These are phyloP conservation scores for Yamadazyma atlantica DNA, from an alignment of 1,139 yeast genomes.

Conservation along the genomic window DNA sequence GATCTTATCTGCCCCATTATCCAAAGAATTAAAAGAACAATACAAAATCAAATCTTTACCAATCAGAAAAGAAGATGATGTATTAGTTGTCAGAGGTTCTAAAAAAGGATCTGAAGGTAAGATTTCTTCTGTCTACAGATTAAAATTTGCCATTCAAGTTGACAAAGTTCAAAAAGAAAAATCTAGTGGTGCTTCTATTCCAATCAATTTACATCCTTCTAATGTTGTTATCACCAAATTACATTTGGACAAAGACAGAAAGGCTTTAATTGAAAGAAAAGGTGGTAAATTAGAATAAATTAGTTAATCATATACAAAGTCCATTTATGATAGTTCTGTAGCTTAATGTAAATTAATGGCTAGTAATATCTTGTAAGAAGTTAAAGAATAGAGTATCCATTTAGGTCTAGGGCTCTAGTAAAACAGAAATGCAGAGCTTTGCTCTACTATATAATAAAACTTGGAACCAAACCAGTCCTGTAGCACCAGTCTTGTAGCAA, in stretches of 20 bases:
- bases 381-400: neutral
- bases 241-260: conserved; percentile 98
- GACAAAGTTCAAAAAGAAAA: conserved; percentile 98
- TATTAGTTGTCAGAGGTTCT: conserved; percentile 95
- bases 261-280: conserved; percentile 78
- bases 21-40: conserved; percentile 98
- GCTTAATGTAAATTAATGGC: conserved; percentile 11
- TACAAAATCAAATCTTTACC: conserved; percentile 96
- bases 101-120: conserved; percentile 99
- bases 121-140: conserved; percentile 98
- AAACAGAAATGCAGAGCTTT: too few relatives aligned
- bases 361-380: neutral
- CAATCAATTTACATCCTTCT: conserved; percentile 97
- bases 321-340: conserved; percentile 6
- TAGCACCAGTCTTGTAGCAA: too few relatives aligned
- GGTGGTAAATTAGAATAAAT: conserved; percentile 39
- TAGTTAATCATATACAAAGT: conserved; percentile 10
- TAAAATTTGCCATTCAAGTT: conserved; percentile 93
- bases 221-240: conserved; percentile 98
- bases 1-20: conserved; percentile 97
- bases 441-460: too few relatives aligned
- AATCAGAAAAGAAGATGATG: conserved; percentile 98
- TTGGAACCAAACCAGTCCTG: too few relatives aligned
- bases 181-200: conserved; percentile 97
- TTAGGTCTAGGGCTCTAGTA: too few relatives aligned